Evolutionary conservation across 768 basidiomycete genomes (phyloP), one percentile per base, ranked within the genome.

Genomic region (Boletus tylopilopsis): DNA sequence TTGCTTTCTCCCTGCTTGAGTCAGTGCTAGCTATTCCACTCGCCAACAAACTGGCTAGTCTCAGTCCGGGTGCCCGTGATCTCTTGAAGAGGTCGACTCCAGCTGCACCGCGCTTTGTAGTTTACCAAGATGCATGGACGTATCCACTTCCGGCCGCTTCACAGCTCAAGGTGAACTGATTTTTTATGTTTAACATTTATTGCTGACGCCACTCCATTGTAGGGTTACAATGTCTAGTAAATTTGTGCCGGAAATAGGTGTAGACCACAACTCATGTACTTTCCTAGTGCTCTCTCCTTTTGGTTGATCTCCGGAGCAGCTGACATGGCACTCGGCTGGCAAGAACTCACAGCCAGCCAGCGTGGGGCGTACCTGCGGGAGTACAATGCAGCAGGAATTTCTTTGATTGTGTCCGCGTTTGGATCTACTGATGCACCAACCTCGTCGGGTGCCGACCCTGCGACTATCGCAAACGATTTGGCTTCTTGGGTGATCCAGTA

Each of bases 361-460:
- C 73, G 78, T 24, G 53, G 70, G 16, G 35, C 67, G 13, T 70
- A 76, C 56, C 68, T 79, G 53, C 54, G 71, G 1, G 69, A 76
- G 48, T 83, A 82, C 58, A 67, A 68, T 19, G 70, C 73, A 1
- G 79, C 79, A 9, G 80, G 80, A 16, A 80, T 81, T 59, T 75
- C 74, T 38, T 60, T 83, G 29, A 73, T 82, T 47, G 80, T 82
- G 6, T 77, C 78, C 47, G 70, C 71, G 5, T 81, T 82, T 53
- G 77, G 77, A 5, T 65, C 71, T 11, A 43, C 57, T 2, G 54
- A 62, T 37, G 56, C 65, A 11, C 77, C 77, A 5, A 78, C 76
- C 2, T 61, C 71, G 1, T 55, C 60, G 9, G 71, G 71, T 25
- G 55, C 58, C 1, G 68, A 77, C 46, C 70, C 77, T 0, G 62